A percentile compares a stretch with the other conserved stretches of the same genome.
Conservation (phyloP, 2,329 filamentous ascomycete genomes). For the Pyrenophora seminiperda region DNA sequence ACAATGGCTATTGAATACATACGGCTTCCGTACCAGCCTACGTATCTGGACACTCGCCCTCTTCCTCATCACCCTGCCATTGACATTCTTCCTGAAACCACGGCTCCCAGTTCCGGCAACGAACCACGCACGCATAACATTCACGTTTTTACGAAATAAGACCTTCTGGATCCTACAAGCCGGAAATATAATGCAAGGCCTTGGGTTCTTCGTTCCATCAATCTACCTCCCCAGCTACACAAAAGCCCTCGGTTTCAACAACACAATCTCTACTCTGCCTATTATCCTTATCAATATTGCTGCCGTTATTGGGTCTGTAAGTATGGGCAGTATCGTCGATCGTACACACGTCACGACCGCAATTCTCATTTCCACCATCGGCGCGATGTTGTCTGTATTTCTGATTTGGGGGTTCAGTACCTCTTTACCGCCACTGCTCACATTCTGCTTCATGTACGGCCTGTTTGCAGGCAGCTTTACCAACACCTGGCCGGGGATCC, state of each 20-base stretch:
- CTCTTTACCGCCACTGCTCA: slow-evolving; percentile 41
- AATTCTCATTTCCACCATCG: slow-evolving; percentile 50
- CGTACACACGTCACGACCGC: slow-evolving; percentile 50
- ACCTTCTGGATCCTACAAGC: slow-evolving; percentile 42
- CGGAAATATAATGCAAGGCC: slow-evolving; percentile 45
- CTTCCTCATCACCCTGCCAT: slow-evolving; percentile 38
- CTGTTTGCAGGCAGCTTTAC: slow-evolving; percentile 40
- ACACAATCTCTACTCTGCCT: slow-evolving; percentile 36
- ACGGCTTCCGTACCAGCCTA: slow-evolving; percentile 51
- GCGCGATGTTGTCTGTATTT: slow-evolving; percentile 50
- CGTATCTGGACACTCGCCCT: slow-evolving; percentile 46
- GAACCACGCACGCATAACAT: slow-evolving; percentile 27
- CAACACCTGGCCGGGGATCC: slow-evolving; percentile 35
- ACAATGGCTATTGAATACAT: slow-evolving; percentile 45
- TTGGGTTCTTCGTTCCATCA: slow-evolving; percentile 50
- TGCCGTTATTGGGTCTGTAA: slow-evolving; percentile 44
- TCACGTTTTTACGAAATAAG: slow-evolving; percentile 36
- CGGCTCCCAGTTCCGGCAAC: slow-evolving; percentile 35
- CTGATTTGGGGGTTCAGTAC: slow-evolving; percentile 55
- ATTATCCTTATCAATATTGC: slow-evolving; percentile 47
- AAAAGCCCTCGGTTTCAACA: slow-evolving; percentile 29
- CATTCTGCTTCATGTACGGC: slow-evolving; percentile 45
- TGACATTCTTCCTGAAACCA: slow-evolving; percentile 42
- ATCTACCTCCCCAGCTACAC: slow-evolving; percentile 49
- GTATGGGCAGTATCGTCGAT: slow-evolving; percentile 50